Conservation (phyloP, 2,329 filamentous ascomycete genomes). For the Aspergillus sp. region DNA sequence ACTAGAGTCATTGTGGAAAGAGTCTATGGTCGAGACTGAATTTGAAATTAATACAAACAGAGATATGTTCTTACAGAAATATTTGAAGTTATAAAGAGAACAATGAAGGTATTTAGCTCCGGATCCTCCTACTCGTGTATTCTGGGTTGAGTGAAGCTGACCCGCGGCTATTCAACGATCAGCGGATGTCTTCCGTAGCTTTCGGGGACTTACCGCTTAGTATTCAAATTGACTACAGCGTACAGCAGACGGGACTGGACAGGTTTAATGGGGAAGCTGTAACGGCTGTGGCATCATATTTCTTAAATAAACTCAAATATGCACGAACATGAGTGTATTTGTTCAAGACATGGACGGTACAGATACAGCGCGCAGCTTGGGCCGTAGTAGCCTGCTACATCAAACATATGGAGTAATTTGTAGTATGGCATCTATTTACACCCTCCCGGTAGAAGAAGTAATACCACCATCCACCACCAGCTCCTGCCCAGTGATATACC, state of each 20-base stretch:
- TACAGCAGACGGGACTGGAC: background rate
- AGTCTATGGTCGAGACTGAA: background rate
- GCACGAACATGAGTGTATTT: no score
- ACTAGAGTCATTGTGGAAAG: constrained; percentile 24
- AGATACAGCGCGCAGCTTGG: no score
- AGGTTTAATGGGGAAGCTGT: no score
- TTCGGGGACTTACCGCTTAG: background rate
- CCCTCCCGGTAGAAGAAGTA: constrained; percentile 26
- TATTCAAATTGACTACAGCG: background rate
- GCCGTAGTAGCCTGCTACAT: background rate
- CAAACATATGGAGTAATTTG: background rate
- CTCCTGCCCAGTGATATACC: constrained; percentile 40
- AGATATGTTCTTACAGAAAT: no score
- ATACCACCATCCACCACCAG: constrained; percentile 42
- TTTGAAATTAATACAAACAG: no score
- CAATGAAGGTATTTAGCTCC: no score
- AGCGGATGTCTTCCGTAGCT: background rate
- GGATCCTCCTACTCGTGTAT: no score
- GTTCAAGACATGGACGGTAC: no score
- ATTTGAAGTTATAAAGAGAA: no score
- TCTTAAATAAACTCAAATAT: no score
- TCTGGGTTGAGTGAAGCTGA: no score
- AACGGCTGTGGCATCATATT: no score
- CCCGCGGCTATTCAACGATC: background rate
- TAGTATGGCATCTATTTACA: background rate